phyloP scores from a whole-genome alignment of 768 basidiomycete species.

The Kwoniella shandongensis region DNA sequence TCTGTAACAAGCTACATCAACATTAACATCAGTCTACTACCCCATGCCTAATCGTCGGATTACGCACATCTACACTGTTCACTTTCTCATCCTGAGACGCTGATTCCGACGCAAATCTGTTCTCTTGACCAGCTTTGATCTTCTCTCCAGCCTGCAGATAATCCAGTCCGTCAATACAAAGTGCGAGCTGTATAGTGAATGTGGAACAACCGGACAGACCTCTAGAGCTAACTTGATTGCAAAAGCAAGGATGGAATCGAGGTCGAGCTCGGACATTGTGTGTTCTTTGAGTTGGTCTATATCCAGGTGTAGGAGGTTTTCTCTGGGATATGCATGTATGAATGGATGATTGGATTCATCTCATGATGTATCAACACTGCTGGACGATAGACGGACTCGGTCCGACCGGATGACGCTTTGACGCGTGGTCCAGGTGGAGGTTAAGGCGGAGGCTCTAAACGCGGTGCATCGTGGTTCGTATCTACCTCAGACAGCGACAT shows the following conservation, averaged over 20 bases:
- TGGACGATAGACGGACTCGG: too few species aligned
- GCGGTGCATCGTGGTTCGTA: too few species aligned
- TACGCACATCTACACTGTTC: conserved; percentile 77
- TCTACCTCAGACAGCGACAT: too few species aligned
- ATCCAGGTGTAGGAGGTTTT: neutral
- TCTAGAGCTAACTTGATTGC: conserved; percentile 28
- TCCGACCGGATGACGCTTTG: neutral
- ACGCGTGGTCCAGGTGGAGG: neutral
- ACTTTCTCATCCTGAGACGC: conserved; percentile 73
- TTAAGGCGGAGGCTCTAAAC: too few species aligned
- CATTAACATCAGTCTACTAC: too few species aligned
- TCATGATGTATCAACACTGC: too few species aligned
- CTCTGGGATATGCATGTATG: neutral
- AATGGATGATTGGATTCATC: too few species aligned
- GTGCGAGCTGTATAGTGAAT: neutral
- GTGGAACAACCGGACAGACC: conserved; percentile 4
- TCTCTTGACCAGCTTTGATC: conserved; percentile 67
- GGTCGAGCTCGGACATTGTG: conserved; percentile 22
- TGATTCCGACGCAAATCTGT: conserved; percentile 58
- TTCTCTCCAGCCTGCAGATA: conserved; percentile 38
- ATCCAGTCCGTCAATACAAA: neutral
- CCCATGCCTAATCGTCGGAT: neutral
- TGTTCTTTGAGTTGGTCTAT: neutral
- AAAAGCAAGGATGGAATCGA: conserved; percentile 23
- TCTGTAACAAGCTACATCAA: conserved; percentile 72